phyloP scores from a whole-genome alignment of 2,329 filamentous ascomycete genomes.

The Daldinia sp. region DNA sequence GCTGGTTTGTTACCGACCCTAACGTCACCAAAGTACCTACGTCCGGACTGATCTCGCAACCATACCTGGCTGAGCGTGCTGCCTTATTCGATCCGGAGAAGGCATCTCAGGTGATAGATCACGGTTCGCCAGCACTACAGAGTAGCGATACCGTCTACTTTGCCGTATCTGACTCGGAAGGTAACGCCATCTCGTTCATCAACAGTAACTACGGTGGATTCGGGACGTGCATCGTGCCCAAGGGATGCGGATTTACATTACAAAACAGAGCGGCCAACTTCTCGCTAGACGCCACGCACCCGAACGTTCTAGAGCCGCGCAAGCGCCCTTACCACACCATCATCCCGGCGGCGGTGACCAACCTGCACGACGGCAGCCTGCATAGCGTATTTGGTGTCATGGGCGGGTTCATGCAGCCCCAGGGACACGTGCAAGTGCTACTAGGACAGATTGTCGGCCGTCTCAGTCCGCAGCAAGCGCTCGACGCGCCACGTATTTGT shows the following conservation, averaged over 20 bases:
- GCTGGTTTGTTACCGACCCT: slow-evolving; percentile 91
- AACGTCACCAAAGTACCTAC: slow-evolving; percentile 74
- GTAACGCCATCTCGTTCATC: slow-evolving; percentile 95
- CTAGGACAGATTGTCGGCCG: slow-evolving; percentile 87
- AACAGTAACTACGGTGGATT: slow-evolving; percentile 94
- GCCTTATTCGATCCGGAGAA: slow-evolving; percentile 65
- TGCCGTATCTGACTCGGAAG: slow-evolving; percentile 78
- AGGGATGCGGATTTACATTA: slow-evolving; percentile 87
- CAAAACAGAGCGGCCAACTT: slow-evolving; percentile 95
- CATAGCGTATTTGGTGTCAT: slow-evolving; percentile 94
- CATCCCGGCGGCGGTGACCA: slow-evolving; percentile 90
- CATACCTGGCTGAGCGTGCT: slow-evolving; percentile 77
- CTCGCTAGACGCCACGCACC: slow-evolving; percentile 73
- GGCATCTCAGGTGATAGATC: slow-evolving; percentile 66
- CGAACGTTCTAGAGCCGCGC: slow-evolving; percentile 79
- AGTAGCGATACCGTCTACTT: slow-evolving; percentile 97
- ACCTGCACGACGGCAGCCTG: slow-evolving; percentile 73
- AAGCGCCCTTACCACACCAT: slow-evolving; percentile 98
- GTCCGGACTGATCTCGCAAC: slow-evolving; percentile 71
- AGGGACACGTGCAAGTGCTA: slow-evolving; percentile 93
- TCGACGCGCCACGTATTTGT: slow-evolving; percentile 91
- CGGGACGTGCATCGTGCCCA: slow-evolving; percentile 85
- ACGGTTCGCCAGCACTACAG: slow-evolving; percentile 82
- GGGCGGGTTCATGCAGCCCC: slow-evolving; percentile 98
- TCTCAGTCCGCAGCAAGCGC: slow-evolving; percentile 82